A percentile compares a stretch with the other conserved stretches of the same genome.
phyloP scores from a whole-genome alignment of 176 grass and related monocot genomes.

The Phragmites australis region DNA sequence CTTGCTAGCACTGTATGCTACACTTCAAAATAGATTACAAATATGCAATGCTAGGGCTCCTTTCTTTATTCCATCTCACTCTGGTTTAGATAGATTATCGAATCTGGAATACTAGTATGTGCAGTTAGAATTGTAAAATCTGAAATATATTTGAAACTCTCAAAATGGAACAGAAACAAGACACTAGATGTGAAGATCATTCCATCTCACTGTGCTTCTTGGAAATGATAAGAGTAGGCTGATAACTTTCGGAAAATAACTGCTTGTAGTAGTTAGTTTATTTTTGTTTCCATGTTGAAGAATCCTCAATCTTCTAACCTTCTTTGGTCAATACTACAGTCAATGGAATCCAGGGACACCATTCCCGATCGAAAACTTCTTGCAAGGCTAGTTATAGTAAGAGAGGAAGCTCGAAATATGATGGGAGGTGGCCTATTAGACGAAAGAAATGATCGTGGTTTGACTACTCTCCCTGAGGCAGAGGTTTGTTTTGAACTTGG shows the following conservation, averaged over 20 bases:
- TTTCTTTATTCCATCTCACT: not conserved
- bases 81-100: not conserved
- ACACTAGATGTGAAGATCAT: not conserved
- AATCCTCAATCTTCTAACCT: not conserved
- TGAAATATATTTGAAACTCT: constrained; percentile 23
- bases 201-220: not conserved
- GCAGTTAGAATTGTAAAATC: not conserved
- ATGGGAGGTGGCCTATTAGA: constrained; percentile 97
- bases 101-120: not conserved
- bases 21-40: not conserved
- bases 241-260: not conserved
- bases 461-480: constrained; percentile 79
- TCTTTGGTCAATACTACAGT: constrained; percentile 42
- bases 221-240: not conserved
- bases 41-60: not conserved
- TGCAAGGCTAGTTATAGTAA: constrained; percentile 83
- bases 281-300: constrained; percentile 9
- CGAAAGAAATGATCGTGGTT: constrained; percentile 93
- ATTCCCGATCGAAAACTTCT: constrained; percentile 83
- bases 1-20: not conserved
- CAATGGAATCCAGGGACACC: constrained; percentile 75
- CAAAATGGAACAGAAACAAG: not conserved
- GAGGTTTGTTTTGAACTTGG: constrained; percentile 56
- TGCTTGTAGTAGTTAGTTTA: constrained; percentile 15
- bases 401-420: constrained; percentile 91